phyloP scores from a whole-genome alignment of 352 stramenopile species.

The Phytophthora tentaculata region DNA sequence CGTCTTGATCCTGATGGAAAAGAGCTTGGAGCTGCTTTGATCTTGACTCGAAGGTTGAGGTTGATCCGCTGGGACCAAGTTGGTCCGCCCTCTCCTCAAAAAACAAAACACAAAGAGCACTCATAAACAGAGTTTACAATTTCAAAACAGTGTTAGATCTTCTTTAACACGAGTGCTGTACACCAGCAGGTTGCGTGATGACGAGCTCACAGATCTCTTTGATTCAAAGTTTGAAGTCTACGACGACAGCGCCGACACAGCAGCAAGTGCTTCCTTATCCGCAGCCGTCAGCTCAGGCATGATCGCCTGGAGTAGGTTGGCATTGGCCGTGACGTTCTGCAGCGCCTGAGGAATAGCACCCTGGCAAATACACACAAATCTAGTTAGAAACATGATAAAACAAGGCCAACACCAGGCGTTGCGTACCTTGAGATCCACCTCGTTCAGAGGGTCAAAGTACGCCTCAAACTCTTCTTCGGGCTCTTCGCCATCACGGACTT shows the following conservation, averaged over 20 bases:
- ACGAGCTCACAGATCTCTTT: slow-evolving; percentile 1
- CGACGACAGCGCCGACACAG: slow-evolving; percentile 51
- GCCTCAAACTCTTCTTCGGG: slow-evolving; percentile 82
- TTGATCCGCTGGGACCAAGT: slow-evolving; percentile 75
- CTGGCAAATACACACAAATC: slow-evolving; percentile 30
- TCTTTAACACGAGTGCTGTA: slow-evolving; percentile 13
- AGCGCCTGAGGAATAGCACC: slow-evolving; percentile 64
- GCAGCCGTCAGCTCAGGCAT: slow-evolving; percentile 70
- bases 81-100: slow-evolving; percentile 34
- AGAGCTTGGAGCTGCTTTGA: slow-evolving; percentile 58
- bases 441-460: slow-evolving; percentile 81
- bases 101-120: slow-evolving; percentile 23
- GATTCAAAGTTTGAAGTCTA: slow-evolving; percentile 29
- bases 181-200: slow-evolving; percentile 10
- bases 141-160: slow-evolving; percentile 30
- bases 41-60: slow-evolving; percentile 66
- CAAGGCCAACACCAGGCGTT: neutral
- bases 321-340: slow-evolving; percentile 55
- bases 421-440: slow-evolving; percentile 78
- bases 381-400: slow-evolving; percentile 6
- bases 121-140: slow-evolving; percentile 28
- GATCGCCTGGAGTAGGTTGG: slow-evolving; percentile 62
- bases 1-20: slow-evolving; percentile 62
- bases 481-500: slow-evolving; percentile 53
- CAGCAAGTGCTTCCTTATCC: slow-evolving; percentile 70